Evolutionary conservation across 2,329 filamentous ascomycete species (phyloP).

Genomic region (Scedosporium minutisporum): DNA sequence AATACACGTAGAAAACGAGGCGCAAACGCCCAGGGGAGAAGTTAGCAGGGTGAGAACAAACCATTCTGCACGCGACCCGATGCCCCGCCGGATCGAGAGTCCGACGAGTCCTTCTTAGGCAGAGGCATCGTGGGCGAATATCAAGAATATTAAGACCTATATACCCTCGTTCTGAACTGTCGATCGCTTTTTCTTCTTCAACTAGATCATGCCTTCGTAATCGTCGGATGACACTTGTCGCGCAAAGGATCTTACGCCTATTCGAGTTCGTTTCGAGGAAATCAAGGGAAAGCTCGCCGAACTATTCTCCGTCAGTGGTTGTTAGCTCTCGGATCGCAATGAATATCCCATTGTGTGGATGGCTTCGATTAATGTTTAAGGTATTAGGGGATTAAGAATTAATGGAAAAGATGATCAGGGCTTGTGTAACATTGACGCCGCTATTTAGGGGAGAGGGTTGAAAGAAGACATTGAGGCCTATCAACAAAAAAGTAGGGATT

Average conservation of each 20-base stretch:
- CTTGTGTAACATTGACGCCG: neutral
- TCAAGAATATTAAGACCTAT: neutral
- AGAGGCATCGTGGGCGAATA: constrained; percentile 22
- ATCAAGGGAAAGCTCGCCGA: neutral
- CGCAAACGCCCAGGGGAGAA: constrained; percentile 7
- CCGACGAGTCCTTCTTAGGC: constrained; percentile 27
- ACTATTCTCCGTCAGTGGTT: neutral
- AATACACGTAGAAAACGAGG: constrained; percentile 1
- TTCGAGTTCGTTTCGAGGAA: neutral
- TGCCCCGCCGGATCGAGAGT: constrained; percentile 7
- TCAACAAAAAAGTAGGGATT: neutral
- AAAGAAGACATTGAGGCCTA: neutral
- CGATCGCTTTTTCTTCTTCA: constrained; percentile 2
- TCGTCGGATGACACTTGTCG: neutral
- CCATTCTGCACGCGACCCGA: constrained; percentile 25
- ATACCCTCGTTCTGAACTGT: constrained; percentile 1
- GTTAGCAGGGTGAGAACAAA: constrained; percentile 13
- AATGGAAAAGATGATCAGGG: neutral
- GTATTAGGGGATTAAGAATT: neutral
- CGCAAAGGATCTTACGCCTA: neutral
- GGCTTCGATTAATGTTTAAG: neutral
- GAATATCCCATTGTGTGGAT: neutral
- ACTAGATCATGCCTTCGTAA: constrained; percentile 1
- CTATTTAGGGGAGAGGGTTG: neutral
- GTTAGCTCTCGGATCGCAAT: neutral